Percentiles rank a stretch among this genome's conserved stretches.
Conservation (phyloP, 345 rosid species). For the Camelina neglecta region DNA sequence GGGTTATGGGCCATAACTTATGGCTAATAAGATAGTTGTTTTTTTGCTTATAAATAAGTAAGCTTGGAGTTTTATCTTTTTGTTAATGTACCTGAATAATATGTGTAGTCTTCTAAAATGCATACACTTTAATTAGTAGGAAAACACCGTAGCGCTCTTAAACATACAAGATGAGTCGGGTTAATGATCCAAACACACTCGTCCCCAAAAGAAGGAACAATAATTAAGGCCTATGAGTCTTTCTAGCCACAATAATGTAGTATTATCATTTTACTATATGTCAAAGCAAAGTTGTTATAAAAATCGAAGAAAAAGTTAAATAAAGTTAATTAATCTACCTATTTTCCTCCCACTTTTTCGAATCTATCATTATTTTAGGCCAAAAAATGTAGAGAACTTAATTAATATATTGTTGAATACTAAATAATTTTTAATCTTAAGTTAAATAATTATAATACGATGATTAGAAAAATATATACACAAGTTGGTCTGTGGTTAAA, state of each 20-base stretch:
- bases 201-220: conserved; percentile 5
- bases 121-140: neutral
- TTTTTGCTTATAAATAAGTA: neutral
- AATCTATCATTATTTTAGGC: conserved; percentile 7
- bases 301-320: conserved; percentile 8
- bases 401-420: neutral
- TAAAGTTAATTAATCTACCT: conserved; percentile 1
- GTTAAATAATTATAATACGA: conserved; percentile 3
- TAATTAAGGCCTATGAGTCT: conserved; percentile 8
- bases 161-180: neutral
- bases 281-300: neutral
- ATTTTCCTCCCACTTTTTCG: conserved; percentile 10
- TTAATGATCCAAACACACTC: conserved; percentile 18
- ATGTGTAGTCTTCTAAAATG: neutral
- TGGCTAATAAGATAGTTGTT: neutral
- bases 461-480: neutral
- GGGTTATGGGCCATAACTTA: neutral
- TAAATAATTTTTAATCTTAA: neutral
- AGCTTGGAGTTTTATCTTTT: neutral
- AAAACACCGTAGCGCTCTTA: conserved; percentile 10
- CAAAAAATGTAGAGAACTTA: neutral
- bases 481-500: conserved; percentile 25
- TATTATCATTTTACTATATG: neutral
- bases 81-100: neutral
- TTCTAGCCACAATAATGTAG: conserved; percentile 26